Evolutionary conservation across 192 early-diverging fungal species (phyloP).

Genomic region (Lobulomyces angularis): DNA sequence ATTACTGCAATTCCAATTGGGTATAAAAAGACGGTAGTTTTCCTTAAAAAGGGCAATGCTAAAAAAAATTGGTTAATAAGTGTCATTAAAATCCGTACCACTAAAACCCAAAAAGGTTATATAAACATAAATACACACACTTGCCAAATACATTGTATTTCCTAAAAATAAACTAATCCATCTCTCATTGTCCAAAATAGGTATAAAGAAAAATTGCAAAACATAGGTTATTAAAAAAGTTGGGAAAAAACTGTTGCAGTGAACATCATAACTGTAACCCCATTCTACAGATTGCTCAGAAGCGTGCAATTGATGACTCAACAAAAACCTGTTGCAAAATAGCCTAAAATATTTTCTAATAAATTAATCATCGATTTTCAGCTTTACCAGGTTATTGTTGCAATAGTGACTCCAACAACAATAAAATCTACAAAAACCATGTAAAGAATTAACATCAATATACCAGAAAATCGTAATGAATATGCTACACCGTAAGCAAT

Average conservation of each 20-base stretch:
- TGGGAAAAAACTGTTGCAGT: conserved; percentile 91
- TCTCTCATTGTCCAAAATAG: conserved; percentile 59
- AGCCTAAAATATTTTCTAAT: conserved; percentile 26
- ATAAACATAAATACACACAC: conserved; percentile 68
- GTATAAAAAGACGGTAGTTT: conserved; percentile 80
- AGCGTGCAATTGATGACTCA: conserved; percentile 62
- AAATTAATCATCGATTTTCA: conserved; percentile 1
- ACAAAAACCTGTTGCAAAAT: conserved; percentile 67
- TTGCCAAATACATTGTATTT: conserved; percentile 76
- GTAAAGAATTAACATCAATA: conserved; percentile 58
- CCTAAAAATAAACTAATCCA: conserved; percentile 77
- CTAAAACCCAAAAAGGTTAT: conserved; percentile 90
- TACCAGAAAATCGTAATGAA: conserved; percentile 49
- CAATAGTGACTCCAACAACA: conserved; percentile 52
- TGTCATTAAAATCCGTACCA: conserved; percentile 52
- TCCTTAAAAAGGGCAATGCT: conserved; percentile 87
- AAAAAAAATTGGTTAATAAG: conserved; percentile 1
- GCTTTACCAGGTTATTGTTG: conserved; percentile 59
- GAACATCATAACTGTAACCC: conserved; percentile 93
- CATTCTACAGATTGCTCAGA: conserved; percentile 85
- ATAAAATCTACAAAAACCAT: conserved; percentile 79
- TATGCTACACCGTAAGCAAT: conserved; percentile 74
- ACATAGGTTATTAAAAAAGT: conserved; percentile 79
- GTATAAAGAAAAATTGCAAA: conserved; percentile 85
- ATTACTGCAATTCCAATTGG: conserved; percentile 51